Percentiles rank a stretch among this genome's conserved stretches.
Conservation (phyloP, 2,329 filamentous ascomycete species). For the Colletotrichum eremochloae region DNA sequence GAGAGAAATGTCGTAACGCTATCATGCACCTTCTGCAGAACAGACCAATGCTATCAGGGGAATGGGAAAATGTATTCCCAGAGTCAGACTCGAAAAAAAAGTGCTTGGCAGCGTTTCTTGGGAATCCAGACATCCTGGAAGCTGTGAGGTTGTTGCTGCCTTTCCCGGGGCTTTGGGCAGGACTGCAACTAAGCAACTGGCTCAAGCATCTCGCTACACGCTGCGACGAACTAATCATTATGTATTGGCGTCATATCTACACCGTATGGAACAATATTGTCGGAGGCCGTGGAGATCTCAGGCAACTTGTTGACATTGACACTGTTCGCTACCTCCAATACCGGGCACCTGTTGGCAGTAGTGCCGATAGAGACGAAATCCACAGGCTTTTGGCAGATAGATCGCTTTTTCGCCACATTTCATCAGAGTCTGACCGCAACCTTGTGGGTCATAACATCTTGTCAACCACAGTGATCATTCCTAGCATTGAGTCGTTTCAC, state of each 20-base stretch:
- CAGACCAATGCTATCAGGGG: neutral
- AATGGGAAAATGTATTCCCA: constrained; percentile 6
- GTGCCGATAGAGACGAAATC: neutral
- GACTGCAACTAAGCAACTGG: constrained; percentile 4
- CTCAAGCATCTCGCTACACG: constrained; percentile 4
- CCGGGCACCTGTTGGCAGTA: neutral
- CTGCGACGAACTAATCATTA: constrained; percentile 13
- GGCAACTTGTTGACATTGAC: neutral
- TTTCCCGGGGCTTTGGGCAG: constrained; percentile 7
- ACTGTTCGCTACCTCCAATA: constrained; percentile 9
- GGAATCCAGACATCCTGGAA: constrained; percentile 3
- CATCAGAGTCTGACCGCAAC: neutral
- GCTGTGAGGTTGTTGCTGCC: constrained; percentile 1
- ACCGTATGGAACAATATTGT: constrained; percentile 7
- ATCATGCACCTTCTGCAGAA: neutral
- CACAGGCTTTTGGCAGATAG: neutral
- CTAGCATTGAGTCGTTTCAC: constrained; percentile 10
- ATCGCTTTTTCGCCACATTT: neutral
- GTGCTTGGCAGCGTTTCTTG: constrained; percentile 5
- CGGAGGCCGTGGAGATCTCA: neutral
- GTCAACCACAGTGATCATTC: neutral
- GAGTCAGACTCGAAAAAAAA: constrained; percentile 7
- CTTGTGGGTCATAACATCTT: neutral
- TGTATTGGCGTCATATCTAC: constrained; percentile 9
- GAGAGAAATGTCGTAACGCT: constrained; percentile 4